phyloP scores from a whole-genome alignment of 257 asterid genomes.

The Anisodus tanguticus region DNA sequence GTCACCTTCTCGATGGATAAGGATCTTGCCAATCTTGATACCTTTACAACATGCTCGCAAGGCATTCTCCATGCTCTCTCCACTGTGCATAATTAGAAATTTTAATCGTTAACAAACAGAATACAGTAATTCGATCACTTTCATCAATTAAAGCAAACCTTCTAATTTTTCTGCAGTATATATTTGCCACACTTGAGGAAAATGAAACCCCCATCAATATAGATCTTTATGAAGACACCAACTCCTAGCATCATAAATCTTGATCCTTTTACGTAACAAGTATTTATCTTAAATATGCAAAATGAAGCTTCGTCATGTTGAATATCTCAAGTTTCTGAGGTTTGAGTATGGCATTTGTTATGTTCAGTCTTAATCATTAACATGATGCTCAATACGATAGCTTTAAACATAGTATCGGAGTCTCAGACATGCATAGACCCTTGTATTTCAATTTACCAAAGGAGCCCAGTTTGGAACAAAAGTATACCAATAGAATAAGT shows the following conservation, averaged over 20 bases:
- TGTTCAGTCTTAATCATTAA: background rate
- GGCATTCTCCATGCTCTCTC: conserved; percentile 96
- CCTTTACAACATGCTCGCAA: conserved; percentile 99
- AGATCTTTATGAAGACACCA: background rate
- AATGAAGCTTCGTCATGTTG: background rate
- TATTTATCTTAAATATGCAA: background rate
- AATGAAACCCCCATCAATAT: background rate
- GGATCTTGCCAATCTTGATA: conserved; percentile 95
- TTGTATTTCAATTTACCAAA: background rate
- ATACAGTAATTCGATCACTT: conserved; percentile 14
- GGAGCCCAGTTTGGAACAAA: background rate
- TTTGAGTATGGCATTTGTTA: background rate
- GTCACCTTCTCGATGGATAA: conserved; percentile 95
- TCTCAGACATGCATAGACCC: background rate
- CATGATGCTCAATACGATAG: conserved; percentile 12
- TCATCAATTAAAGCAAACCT: background rate
- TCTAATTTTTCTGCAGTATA: background rate
- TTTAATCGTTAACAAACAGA: background rate
- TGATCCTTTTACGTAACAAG: background rate
- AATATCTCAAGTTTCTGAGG: background rate
- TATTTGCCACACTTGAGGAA: background rate
- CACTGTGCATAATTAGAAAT: conserved; percentile 50
- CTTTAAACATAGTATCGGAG: background rate
- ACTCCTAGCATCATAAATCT: background rate
- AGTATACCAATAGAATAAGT: background rate